Conservation (phyloP, 1,139 yeast species). For the Chernovozyma aurita region DNA sequence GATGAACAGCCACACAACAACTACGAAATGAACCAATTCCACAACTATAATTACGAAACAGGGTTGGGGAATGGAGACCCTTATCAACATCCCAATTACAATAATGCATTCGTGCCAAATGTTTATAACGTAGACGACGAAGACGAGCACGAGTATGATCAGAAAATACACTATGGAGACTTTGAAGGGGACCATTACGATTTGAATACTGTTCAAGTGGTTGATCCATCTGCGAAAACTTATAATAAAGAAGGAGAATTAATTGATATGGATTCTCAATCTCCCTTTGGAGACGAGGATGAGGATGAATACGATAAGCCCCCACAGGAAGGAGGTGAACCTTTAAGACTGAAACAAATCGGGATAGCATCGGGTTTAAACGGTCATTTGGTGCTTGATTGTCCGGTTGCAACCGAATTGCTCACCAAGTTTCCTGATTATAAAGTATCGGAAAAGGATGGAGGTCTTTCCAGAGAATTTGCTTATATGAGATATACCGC, state of each 20-base stretch:
- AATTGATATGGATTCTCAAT: too few relatives aligned
- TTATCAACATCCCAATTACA: slow-evolving; percentile 15
- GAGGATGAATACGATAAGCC: too few relatives aligned
- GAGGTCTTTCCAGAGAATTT: slow-evolving; percentile 58
- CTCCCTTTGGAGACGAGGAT: too few relatives aligned
- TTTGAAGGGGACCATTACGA: too few relatives aligned
- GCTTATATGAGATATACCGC: slow-evolving; percentile 77
- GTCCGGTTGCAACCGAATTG: slow-evolving; percentile 47
- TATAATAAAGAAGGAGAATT: too few relatives aligned
- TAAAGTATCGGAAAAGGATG: slow-evolving; percentile 28
- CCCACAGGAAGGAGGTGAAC: too few relatives aligned
- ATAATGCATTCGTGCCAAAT: slow-evolving; percentile 46
- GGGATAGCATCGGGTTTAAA: slow-evolving; percentile 40
- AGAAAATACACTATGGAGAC: slow-evolving; percentile 35
- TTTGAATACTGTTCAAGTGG: too few relatives aligned
- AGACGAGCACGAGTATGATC: slow-evolving; percentile 40
- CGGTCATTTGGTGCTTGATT: slow-evolving; percentile 47
- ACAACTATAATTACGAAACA: slow-evolving; percentile 14
- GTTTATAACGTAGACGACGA: slow-evolving; percentile 41
- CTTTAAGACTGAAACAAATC: slow-evolving; percentile 40
- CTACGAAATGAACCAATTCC: slow-evolving; percentile 27
- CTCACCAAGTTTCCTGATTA: slow-evolving; percentile 43
- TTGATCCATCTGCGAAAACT: too few relatives aligned
- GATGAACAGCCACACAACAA: slow-evolving; percentile 9
- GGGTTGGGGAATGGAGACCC: background rate